These are phyloP conservation scores for Yamadazyma triangularis DNA, from an alignment of 1,139 yeast genomes.

Conservation along the genomic window DNA sequence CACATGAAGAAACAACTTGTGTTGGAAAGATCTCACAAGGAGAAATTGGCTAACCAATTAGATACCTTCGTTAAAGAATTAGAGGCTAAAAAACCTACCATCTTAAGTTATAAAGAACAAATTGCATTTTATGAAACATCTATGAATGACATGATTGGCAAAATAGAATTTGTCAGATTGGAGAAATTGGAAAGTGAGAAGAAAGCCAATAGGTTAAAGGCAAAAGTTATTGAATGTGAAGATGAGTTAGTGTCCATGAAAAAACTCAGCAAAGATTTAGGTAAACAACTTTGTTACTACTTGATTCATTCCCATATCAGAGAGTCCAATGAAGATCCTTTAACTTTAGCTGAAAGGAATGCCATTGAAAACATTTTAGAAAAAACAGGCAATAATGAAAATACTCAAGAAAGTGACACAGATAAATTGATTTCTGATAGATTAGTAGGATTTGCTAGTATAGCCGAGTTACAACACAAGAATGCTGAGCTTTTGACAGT, in stretches of 20 bases:
- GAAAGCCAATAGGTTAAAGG: slow-evolving; percentile 28
- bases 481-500: slow-evolving; percentile 68
- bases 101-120: slow-evolving; percentile 62
- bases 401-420: slow-evolving; percentile 53
- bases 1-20: slow-evolving; percentile 62
- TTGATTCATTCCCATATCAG: slow-evolving; percentile 63
- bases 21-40: slow-evolving; percentile 69
- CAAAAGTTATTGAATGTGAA: slow-evolving; percentile 26
- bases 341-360: slow-evolving; percentile 53
- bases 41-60: slow-evolving; percentile 64
- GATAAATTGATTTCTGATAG: slow-evolving; percentile 69
- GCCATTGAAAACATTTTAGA: slow-evolving; percentile 45
- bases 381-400: slow-evolving; percentile 29
- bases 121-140: slow-evolving; percentile 40
- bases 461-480: slow-evolving; percentile 65
- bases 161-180: slow-evolving; percentile 31
- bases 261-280: slow-evolving; percentile 64
- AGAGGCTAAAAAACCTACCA: slow-evolving; percentile 74
- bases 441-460: slow-evolving; percentile 62
- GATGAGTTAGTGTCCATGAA: slow-evolving; percentile 42
- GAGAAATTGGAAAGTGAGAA: slow-evolving; percentile 42
- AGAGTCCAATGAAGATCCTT: slow-evolving; percentile 48
- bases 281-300: slow-evolving; percentile 73
- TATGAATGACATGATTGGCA: slow-evolving; percentile 35
- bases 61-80: slow-evolving; percentile 70